A percentile compares a stretch with the other conserved stretches of the same genome.
Conservation (phyloP, 768 basidiomycete genomes). For the Agaricus subrufescens region DNA sequence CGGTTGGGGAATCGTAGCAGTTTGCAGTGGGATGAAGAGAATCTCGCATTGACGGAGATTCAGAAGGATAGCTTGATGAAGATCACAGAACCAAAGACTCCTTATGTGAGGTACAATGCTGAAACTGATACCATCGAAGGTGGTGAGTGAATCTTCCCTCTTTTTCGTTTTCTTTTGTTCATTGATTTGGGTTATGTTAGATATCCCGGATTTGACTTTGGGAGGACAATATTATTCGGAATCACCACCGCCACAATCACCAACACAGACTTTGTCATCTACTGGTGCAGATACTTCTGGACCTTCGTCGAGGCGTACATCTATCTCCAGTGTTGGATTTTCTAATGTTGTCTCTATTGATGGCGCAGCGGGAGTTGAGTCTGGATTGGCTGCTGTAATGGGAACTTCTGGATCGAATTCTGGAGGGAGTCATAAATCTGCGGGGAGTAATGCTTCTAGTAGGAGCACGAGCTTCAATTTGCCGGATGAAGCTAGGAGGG, state of each 20-base stretch:
- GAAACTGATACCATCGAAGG: constrained; percentile 83
- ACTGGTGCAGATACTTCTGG: constrained; percentile 58
- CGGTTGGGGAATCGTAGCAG: constrained; percentile 35
- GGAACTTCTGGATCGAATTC: constrained; percentile 36
- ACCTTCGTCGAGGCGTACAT: constrained; percentile 70
- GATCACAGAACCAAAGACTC: constrained; percentile 97
- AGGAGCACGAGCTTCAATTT: constrained; percentile 83
- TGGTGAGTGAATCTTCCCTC: constrained; percentile 41
- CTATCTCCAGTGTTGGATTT: constrained; percentile 52
- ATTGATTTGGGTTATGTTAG: constrained; percentile 29
- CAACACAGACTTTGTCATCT: constrained; percentile 40
- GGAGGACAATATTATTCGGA: constrained; percentile 30
- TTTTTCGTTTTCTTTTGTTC: not conserved
- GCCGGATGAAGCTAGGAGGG: constrained; percentile 62
- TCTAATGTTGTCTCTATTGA: not conserved
- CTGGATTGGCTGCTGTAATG: constrained; percentile 37
- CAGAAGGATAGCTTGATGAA: constrained; percentile 97
- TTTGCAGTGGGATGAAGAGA: constrained; percentile 94
- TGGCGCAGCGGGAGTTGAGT: not conserved
- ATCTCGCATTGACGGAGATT: constrained; percentile 87
- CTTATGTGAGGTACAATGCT: constrained; percentile 88
- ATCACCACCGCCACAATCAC: constrained; percentile 30
- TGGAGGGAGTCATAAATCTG: constrained; percentile 38
- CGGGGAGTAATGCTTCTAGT: constrained; percentile 56
- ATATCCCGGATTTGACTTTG: constrained; percentile 80